These are phyloP conservation scores for Cytospora leucostoma DNA, from an alignment of 2,329 filamentous ascomycete species.

Conservation along the genomic window DNA sequence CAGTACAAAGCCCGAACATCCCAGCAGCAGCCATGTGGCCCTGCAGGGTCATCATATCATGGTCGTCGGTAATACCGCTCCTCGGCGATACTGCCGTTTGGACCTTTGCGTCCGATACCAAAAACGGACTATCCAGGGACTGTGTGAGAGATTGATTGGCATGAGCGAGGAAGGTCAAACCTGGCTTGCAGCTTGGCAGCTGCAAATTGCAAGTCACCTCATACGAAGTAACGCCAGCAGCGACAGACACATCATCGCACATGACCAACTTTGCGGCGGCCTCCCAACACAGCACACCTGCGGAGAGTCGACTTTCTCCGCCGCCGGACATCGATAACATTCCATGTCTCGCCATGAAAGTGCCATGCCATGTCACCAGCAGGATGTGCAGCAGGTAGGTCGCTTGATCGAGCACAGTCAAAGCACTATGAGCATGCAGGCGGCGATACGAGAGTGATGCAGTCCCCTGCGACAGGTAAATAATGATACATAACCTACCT, in stretches of 20 bases:
- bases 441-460: neutral
- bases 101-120: conserved; percentile 16
- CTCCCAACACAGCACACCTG: conserved; percentile 3
- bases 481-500: neutral
- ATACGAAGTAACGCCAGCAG: conserved; percentile 15
- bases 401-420: neutral
- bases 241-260: conserved; percentile 21
- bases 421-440: neutral
- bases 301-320: conserved; percentile 1
- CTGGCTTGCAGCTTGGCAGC: neutral
- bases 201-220: conserved; percentile 20
- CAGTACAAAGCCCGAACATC: conserved; percentile 14
- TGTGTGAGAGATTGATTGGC: conserved; percentile 19
- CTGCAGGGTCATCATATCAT: conserved; percentile 10
- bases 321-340: conserved; percentile 8
- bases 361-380: conserved; percentile 16
- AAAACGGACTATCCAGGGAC: neutral
- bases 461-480: neutral
- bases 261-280: conserved; percentile 16
- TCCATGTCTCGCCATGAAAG: neutral
- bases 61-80: conserved; percentile 26
- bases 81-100: conserved; percentile 20
- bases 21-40: conserved; percentile 25
- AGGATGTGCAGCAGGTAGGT: conserved; percentile 4
- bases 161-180: neutral